Evolutionary conservation across 2,329 filamentous ascomycete species (phyloP).

Genomic region (Phaeosphaeriaceae sp.): DNA sequence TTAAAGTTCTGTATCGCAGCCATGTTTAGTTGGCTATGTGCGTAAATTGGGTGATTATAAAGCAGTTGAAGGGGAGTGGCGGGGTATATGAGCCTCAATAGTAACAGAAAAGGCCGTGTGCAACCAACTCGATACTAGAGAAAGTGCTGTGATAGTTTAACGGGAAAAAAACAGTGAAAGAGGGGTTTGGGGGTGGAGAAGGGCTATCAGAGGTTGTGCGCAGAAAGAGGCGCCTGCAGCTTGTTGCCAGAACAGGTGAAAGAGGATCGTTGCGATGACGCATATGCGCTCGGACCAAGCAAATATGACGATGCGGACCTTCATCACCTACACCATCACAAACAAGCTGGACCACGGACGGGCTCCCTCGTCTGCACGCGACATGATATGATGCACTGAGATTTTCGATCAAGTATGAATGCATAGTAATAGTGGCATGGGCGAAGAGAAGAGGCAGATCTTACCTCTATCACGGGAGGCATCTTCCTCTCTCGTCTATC

Average conservation of each 20-base stretch:
- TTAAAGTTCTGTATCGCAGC: constrained; percentile 91
- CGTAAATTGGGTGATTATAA: constrained; percentile 10
- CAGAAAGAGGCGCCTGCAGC: constrained; percentile 14
- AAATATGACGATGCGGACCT: constrained; percentile 29
- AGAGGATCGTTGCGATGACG: constrained; percentile 19
- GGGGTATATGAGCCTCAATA: constrained; percentile 26
- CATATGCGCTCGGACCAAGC: constrained; percentile 15
- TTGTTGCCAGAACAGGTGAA: constrained; percentile 31
- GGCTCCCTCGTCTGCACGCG: constrained; percentile 3
- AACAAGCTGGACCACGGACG: constrained; percentile 16
- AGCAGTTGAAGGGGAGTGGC: constrained; percentile 16
- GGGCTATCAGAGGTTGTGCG: constrained; percentile 32
- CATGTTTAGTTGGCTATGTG: constrained; percentile 52
- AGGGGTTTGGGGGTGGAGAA: constrained; percentile 15
- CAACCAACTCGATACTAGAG: constrained; percentile 22
- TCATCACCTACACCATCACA: constrained; percentile 14
- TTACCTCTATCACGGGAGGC: constrained; percentile 44
- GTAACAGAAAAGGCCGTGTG: constrained; percentile 19
- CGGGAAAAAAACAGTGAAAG: constrained; percentile 15
- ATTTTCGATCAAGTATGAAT: not conserved
- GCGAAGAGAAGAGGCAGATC: constrained; percentile 8
- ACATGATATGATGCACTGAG: constrained; percentile 13
- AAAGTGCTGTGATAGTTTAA: constrained; percentile 14
- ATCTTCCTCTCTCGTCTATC: constrained; percentile 31
- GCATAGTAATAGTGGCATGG: constrained; percentile 1